A percentile compares a stretch with the other conserved stretches of the same genome.
Evolutionary conservation across 225 moss, liverwort and hornwort species (phyloP).

Genomic region (Pseudisothecium myosuroides): DNA sequence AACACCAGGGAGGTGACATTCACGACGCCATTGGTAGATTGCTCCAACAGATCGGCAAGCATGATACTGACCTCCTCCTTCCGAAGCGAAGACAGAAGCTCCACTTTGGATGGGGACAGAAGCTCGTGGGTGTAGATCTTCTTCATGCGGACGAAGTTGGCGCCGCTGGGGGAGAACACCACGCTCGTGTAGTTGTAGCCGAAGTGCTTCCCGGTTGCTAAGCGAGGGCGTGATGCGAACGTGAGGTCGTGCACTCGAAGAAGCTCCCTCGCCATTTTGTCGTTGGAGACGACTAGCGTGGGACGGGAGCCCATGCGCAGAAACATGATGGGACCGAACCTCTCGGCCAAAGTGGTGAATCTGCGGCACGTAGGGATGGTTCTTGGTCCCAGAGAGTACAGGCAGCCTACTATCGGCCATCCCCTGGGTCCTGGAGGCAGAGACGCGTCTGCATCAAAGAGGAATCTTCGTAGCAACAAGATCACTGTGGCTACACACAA

Average conservation of each 20-base stretch:
- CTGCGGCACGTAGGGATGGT: conserved; percentile 21
- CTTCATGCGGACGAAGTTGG: conserved; percentile 56
- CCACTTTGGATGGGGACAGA: conserved; percentile 49
- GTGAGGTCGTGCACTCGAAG: conserved; percentile 31
- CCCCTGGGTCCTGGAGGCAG: conserved; percentile 33
- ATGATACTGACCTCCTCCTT: conserved; percentile 38
- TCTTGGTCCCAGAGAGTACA: conserved; percentile 19
- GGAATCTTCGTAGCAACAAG: background rate
- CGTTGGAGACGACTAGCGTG: conserved; percentile 31
- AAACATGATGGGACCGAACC: conserved; percentile 41
- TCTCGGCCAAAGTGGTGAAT: conserved; percentile 19
- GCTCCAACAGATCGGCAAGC: conserved; percentile 10
- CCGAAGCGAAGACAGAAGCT: conserved; percentile 25
- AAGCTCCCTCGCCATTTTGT: conserved; percentile 37
- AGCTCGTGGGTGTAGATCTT: conserved; percentile 66
- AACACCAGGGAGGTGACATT: conserved; percentile 55
- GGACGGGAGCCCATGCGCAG: conserved; percentile 41
- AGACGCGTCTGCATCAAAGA: background rate
- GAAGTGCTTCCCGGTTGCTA: conserved; percentile 57
- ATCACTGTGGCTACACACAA: conserved; percentile 1
- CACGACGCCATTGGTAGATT: background rate
- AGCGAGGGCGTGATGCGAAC: conserved; percentile 61
- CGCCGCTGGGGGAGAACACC: conserved; percentile 68
- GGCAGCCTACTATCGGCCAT: conserved; percentile 34
- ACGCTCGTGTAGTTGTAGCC: conserved; percentile 75